Conservation (phyloP, 1,139 yeast species). For the Yamadazyma sp. region DNA sequence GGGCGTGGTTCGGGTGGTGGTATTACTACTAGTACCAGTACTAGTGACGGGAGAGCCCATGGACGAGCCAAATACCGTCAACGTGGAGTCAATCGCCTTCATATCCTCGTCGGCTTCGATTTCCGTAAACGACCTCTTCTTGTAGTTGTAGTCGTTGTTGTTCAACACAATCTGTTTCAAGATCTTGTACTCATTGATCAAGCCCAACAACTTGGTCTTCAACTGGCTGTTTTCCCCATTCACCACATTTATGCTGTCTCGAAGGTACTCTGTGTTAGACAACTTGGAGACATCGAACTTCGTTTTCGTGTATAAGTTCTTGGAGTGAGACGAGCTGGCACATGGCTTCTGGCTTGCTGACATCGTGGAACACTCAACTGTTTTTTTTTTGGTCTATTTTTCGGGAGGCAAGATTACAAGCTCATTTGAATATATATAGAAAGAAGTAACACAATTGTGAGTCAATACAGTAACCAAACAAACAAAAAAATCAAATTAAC, state of each 20-base stretch:
- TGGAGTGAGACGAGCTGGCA: not conserved
- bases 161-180: slow-evolving; percentile 31
- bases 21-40: not conserved
- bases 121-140: slow-evolving; percentile 33
- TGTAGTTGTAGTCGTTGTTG: slow-evolving; percentile 12
- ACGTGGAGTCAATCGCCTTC: no score
- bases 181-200: slow-evolving; percentile 45
- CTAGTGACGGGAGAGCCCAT: slow-evolving; percentile 1
- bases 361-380: not conserved
- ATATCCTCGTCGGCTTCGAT: slow-evolving; percentile 11
- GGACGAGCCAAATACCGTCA: no score
- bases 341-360: slow-evolving; percentile 1
- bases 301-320: not conserved
- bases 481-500: not conserved
- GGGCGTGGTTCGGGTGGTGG: not conserved
- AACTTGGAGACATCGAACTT: slow-evolving; percentile 2
- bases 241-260: slow-evolving; percentile 27
- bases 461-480: not conserved
- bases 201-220: slow-evolving; percentile 35
- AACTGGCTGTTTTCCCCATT: slow-evolving; percentile 39
- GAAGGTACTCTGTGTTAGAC: slow-evolving; percentile 2
- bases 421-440: slow-evolving; percentile 2
- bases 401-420: not conserved
- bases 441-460: not conserved
- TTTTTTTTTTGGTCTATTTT: not conserved